These are phyloP conservation scores for Ceratonia siliqua DNA, from an alignment of 306 rosid species.

Conservation along the genomic window DNA sequence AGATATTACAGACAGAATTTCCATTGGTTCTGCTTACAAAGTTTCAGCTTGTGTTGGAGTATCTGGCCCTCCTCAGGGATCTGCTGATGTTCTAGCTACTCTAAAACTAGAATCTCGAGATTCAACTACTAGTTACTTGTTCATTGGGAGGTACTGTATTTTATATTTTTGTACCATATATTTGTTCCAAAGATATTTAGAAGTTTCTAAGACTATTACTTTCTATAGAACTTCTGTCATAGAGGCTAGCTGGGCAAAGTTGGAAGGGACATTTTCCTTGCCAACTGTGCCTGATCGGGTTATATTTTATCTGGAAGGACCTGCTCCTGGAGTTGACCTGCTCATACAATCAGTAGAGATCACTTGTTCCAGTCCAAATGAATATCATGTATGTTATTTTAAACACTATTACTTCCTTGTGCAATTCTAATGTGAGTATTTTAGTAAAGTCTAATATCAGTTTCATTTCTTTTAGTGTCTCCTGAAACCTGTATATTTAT, in stretches of 20 bases:
- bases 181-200: constrained; percentile 19
- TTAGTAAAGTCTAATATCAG: neutral
- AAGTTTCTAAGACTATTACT: constrained; percentile 20
- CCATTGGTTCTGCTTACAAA: constrained; percentile 52
- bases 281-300: constrained; percentile 59
- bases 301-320: constrained; percentile 88
- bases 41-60: constrained; percentile 85
- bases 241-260: constrained; percentile 67
- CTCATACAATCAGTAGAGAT: constrained; percentile 67
- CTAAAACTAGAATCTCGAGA: constrained; percentile 61
- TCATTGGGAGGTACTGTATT: constrained; percentile 67
- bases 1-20: constrained; percentile 66
- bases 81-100: constrained; percentile 77
- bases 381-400: constrained; percentile 38
- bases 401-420: neutral
- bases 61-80: constrained; percentile 61
- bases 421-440: constrained; percentile 6
- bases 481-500: constrained; percentile 25
- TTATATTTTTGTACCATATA: constrained; percentile 5
- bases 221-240: constrained; percentile 66
- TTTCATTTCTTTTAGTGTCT: constrained; percentile 5
- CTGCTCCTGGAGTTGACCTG: constrained; percentile 77
- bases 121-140: constrained; percentile 62
- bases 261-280: constrained; percentile 80
- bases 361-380: constrained; percentile 49